Conservation (phyloP, 345 rosid species). For the Syzygium grande region DNA sequence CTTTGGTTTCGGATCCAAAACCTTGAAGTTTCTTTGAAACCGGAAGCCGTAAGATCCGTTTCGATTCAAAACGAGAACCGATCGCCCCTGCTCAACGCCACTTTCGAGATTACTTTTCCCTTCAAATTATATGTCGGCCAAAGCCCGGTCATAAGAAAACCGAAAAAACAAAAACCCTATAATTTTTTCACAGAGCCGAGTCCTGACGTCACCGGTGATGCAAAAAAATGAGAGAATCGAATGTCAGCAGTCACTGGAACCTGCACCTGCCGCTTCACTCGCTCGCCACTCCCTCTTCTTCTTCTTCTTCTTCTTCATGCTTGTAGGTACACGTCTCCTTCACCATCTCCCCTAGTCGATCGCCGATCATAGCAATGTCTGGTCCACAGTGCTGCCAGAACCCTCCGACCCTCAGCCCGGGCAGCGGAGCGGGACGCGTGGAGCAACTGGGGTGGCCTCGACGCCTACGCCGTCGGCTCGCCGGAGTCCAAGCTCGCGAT, state of each 20-base stretch:
- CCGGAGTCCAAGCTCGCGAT: conserved; percentile 21
- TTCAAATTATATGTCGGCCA: not conserved
- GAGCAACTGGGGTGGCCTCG: conserved; percentile 26
- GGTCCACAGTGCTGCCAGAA: conserved; percentile 39
- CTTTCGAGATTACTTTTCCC: not conserved
- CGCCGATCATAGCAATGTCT: conserved; percentile 12
- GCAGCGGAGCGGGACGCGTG: conserved; percentile 21
- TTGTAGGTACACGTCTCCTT: not conserved
- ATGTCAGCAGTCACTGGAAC: not conserved
- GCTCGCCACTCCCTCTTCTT: not conserved
- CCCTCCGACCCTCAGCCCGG: conserved; percentile 26
- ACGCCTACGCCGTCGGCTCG: conserved; percentile 24
- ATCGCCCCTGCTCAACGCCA: not conserved
- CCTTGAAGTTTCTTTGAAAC: no score
- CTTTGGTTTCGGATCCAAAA: not conserved
- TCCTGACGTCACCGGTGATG: not conserved
- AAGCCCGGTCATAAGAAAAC: not conserved
- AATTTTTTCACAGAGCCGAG: not conserved
- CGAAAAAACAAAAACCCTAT: not conserved
- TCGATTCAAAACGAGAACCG: not conserved
- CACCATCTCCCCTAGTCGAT: accelerated
- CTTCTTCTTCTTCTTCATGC: not conserved
- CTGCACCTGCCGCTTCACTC: not conserved
- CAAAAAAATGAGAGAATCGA: not conserved
- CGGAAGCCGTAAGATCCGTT: not conserved